Percentiles rank a stretch among this genome's conserved stretches.
phyloP scores from a whole-genome alignment of 345 rosid species.

The Hibiscus trionum region DNA sequence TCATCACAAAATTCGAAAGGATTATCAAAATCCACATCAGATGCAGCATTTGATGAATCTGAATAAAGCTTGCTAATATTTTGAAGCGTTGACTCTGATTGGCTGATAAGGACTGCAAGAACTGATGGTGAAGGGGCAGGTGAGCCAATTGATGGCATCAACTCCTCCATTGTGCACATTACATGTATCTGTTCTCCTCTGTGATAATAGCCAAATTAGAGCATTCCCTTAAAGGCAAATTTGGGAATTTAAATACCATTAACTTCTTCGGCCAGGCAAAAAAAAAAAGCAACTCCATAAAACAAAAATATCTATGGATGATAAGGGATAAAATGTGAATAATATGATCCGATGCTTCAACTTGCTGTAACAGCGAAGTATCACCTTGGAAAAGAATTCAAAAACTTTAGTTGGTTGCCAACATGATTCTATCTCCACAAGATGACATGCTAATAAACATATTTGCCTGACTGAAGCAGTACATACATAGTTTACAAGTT shows the following conservation, averaged over 20 bases:
- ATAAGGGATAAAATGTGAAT: not conserved
- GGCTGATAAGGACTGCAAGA: conserved; percentile 54
- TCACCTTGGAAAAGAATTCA: not conserved
- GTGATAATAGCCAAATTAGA: conserved; percentile 27
- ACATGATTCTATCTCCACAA: not conserved
- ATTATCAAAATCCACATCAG: conserved; percentile 59
- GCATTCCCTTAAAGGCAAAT: conserved; percentile 15
- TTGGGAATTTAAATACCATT: conserved; percentile 18
- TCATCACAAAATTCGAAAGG: conserved; percentile 83
- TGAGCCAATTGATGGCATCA: conserved; percentile 82
- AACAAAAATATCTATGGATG: not conserved
- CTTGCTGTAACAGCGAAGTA: not conserved
- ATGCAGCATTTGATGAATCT: conserved; percentile 34
- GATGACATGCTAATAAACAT: not conserved
- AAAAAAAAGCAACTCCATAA: not conserved
- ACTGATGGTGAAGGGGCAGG: conserved; percentile 73
- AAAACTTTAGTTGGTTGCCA: not conserved
- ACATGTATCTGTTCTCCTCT: conserved; percentile 88
- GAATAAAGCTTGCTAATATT: conserved; percentile 58
- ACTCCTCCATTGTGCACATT: conserved; percentile 78
- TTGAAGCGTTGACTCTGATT: conserved; percentile 74
- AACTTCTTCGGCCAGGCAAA: not conserved
- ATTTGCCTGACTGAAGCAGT: not conserved
- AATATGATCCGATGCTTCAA: not conserved
- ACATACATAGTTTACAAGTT: not conserved